Base-by-base conservation (phyloP, 495 filamentous ascomycete species). In the Daldinia grandis region DNA sequence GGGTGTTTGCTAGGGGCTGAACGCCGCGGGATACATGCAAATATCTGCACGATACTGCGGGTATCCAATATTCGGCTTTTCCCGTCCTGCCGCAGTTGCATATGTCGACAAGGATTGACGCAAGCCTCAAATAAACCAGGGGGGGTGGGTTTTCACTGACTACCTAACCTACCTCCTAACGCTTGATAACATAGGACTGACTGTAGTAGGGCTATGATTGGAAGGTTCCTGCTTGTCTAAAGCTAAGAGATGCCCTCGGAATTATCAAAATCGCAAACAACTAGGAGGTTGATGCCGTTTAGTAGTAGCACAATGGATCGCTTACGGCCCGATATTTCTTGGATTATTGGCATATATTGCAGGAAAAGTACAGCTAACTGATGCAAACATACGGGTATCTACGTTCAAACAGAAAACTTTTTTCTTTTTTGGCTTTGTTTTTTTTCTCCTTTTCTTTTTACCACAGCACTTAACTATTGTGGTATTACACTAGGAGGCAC, bases 1-100 rank as follows among this genome's bases (percentile, higher is more conserved):
- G 58, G 62, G 17, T 15, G 57, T 62, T 61, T 71, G 31, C 31
- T 24, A 5, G 0, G 15, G 62, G 68, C 58, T 71, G 68, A 66
- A 31, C 38, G 17, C 50, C 57, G 17, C 14, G 17, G 50, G 21
- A 17, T 25, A 15, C 40, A 57, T 57, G 12, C 33, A 53, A 30
- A 69, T 38, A 38, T 40, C 58, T 56, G 17, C 21, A 49, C 17
- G 61, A 61, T 61, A 47, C 49, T 70, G 62, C 68, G 58, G 50
- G 49, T 27, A 40, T 61, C 56, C 56, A 70, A 65, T 62, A 62
- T 71, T 31, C 37, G 33, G n/a, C 28, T 3, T 7, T 50, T 28
- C 25, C 25, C 24, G 49, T 53, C 25, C 49, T 17, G 49, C 42
- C 24, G 42, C 42, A 24, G 19, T 4, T 47, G 42, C 30, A 59